Conservation (phyloP, 345 rosid species). For the Rhodamnia rubescens region DNA sequence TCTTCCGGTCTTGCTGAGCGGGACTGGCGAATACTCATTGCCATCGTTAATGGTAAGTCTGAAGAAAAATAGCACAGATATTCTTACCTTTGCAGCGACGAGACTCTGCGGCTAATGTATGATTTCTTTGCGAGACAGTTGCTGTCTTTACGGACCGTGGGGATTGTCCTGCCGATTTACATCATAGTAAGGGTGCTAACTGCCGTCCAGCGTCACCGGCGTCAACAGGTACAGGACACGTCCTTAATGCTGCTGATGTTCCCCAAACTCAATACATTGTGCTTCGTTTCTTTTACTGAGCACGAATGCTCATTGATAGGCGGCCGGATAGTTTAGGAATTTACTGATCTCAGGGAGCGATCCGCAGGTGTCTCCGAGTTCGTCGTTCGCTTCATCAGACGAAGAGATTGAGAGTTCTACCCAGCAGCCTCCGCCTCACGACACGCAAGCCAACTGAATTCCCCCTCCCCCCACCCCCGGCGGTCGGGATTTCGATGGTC, state of each 20-base stretch:
- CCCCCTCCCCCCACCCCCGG: not conserved
- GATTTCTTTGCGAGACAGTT: conserved; percentile 22
- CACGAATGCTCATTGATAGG: not conserved
- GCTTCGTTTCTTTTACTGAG: not conserved
- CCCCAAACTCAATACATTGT: not conserved
- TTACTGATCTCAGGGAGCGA: not conserved
- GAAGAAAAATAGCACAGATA: not conserved
- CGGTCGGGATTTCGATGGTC: not conserved
- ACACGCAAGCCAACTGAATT: not conserved
- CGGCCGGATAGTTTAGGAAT: not conserved
- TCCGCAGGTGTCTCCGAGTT: conserved; percentile 18
- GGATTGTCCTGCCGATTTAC: conserved; percentile 68
- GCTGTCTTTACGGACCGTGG: conserved; percentile 42
- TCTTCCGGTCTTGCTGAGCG: conserved; percentile 51
- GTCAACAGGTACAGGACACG: conserved; percentile 16
- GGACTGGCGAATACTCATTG: conserved; percentile 31
- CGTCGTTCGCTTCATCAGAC: conserved; percentile 27
- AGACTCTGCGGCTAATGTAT: not conserved
- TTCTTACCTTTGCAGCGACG: not conserved
- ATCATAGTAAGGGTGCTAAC: conserved; percentile 36
- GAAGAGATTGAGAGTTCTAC: conserved; percentile 41
- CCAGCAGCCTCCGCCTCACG: not conserved
- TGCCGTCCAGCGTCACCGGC: conserved; percentile 33
- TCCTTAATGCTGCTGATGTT: not conserved
- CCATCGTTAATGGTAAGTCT: conserved; percentile 42